Conservation (phyloP, 75 land plant species). For the Sequoia sempervirens region DNA sequence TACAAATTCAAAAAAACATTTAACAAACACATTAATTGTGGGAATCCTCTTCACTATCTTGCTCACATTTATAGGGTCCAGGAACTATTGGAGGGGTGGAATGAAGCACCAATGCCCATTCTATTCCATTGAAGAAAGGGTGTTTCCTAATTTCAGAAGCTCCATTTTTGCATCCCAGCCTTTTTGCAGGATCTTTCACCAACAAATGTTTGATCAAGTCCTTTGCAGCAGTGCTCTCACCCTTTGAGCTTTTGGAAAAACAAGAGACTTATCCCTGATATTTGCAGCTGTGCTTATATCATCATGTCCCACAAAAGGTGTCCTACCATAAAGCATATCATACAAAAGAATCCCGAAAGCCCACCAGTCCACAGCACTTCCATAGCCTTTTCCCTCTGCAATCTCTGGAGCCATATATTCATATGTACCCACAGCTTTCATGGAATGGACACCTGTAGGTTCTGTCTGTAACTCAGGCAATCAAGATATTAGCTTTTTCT, state of each 20-base stretch:
- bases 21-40: too few relatives aligned
- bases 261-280: constrained; percentile 34
- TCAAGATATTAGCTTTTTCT: not conserved
- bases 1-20: too few relatives aligned
- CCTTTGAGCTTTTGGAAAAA: constrained; percentile 19
- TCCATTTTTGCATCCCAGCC: constrained; percentile 62
- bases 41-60: too few relatives aligned
- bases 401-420: not conserved
- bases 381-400: not conserved
- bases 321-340: constrained; percentile 62
- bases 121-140: constrained; percentile 51
- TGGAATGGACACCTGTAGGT: not conserved
- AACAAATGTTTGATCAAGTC: constrained; percentile 59
- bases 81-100: not conserved
- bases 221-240: constrained; percentile 38
- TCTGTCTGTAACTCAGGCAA: not conserved
- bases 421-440: not conserved
- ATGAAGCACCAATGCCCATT: constrained; percentile 29
- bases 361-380: constrained; percentile 38
- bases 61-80: not conserved
- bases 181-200: constrained; percentile 50
- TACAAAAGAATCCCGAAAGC: constrained; percentile 61
- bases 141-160: constrained; percentile 72
- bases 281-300: constrained; percentile 40
- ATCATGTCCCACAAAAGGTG: constrained; percentile 50